These are phyloP conservation scores for Penicillium paxilli DNA, from an alignment of 495 filamentous ascomycete species.

Conservation along the genomic window DNA sequence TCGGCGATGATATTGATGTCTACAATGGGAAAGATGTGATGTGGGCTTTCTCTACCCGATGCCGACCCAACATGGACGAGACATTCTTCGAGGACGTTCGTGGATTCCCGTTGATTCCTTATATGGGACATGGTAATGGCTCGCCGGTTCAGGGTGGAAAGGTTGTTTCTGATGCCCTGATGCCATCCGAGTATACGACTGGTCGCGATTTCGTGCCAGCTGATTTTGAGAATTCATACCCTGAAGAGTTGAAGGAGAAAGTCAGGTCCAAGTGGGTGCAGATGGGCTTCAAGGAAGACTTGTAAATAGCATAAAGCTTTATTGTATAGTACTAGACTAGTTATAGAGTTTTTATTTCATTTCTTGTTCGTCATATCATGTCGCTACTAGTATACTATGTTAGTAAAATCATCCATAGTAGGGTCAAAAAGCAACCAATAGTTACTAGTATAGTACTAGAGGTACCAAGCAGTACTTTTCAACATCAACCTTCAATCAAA, in stretches of 20 bases:
- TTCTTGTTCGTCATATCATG: no score
- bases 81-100: constrained; percentile 37
- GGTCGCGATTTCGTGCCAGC: constrained; percentile 32
- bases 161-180: constrained; percentile 38
- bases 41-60: constrained; percentile 45
- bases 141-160: constrained; percentile 32
- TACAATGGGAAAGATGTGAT: constrained; percentile 38
- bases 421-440: no score
- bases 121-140: constrained; percentile 35
- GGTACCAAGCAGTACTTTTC: no score
- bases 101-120: constrained; percentile 41
- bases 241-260: constrained; percentile 34
- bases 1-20: constrained; percentile 42
- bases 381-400: no score
- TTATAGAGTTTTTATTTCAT: no score
- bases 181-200: constrained; percentile 36
- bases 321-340: neutral
- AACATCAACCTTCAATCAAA: no score
- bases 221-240: constrained; percentile 36
- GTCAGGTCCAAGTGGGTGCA: constrained; percentile 32
- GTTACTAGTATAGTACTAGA: no score
- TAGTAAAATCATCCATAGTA: no score
- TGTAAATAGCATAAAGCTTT: neutral
- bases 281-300: constrained; percentile 28
- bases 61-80: constrained; percentile 37